Evolutionary conservation across 768 basidiomycete genomes (phyloP).

Genomic region (Calocera cornea): DNA sequence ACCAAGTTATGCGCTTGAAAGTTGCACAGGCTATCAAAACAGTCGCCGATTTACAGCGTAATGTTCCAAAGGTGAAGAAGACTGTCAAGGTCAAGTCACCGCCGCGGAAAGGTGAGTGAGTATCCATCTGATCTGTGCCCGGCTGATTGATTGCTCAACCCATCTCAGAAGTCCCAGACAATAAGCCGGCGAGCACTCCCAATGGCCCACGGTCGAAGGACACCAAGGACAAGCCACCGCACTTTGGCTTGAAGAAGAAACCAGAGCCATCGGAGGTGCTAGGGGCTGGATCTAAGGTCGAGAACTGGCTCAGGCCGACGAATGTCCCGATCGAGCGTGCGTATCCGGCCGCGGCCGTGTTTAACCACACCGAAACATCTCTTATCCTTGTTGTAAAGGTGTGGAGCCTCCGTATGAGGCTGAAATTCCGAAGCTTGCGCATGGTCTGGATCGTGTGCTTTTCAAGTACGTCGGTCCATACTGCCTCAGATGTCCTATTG

Average conservation of each 20-base stretch:
- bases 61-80: not conserved
- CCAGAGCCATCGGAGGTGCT: too few species aligned
- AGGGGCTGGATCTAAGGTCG: too few species aligned
- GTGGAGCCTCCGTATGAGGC: not conserved
- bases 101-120: too few species aligned
- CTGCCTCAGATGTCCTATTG: not conserved
- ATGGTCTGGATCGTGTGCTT: conserved; percentile 54
- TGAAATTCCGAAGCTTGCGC: conserved; percentile 31
- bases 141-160: too few species aligned
- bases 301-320: not conserved
- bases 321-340: not conserved
- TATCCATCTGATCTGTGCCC: too few species aligned
- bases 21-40: not conserved
- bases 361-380: not conserved
- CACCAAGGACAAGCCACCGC: too few species aligned
- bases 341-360: not conserved
- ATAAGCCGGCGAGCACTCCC: too few species aligned
- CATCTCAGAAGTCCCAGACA: too few species aligned
- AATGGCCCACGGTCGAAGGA: too few species aligned
- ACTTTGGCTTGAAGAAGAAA: too few species aligned
- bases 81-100: too few species aligned
- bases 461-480: conserved; percentile 46
- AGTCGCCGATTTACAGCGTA: not conserved
- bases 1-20: not conserved
- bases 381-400: not conserved